Base-by-base conservation (phyloP, 768 basidiomycete species). In the Boletus huronensis region DNA sequence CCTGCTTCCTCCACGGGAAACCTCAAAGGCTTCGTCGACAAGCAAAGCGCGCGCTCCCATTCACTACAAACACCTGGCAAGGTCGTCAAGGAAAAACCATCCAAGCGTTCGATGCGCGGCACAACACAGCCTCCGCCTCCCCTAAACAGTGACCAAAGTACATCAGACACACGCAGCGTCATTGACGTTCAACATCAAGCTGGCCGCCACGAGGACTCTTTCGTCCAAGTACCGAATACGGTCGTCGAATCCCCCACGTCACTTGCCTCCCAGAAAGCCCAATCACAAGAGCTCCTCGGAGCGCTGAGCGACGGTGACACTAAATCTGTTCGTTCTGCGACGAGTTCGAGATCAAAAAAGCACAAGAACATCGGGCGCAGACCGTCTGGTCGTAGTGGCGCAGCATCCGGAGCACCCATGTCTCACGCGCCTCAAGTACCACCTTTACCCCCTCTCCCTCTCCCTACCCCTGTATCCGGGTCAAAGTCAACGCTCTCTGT, bases 331-430 rank as follows among this genome's bases (percentile, higher is more conserved):
- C 66, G 50, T 11, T 70, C 69, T 3, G 54, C 44, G 2, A 54
- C 52, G 6, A 70, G 70, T 52, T 64, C 70, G 35, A 52, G 14
- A 21, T 64, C 70, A 21, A 74, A 58, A 21, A 71, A 58, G 25
- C 60, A 58, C 25, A 69, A 66, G 57, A 52, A 40, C 23, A 53
- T 42, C 25, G 52, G 38, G 16, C 59, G 58, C 19, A 66, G 48
- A 31, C 49, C 57, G 7, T 64, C 68, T 3, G 3, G 32, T 9
- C 13, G 62, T 29, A 77, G 80, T 0, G 81, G 82, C 47, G 84
- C 86, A 1, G 82, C 83, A 3, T 82, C 83, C 17, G 83, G 85
- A 17, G 71, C 85, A 29, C 79, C 84, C 43, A 87, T 89, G 79
- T 81, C 82, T 11, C 81, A 83, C 58, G 74, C 82, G 0, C 66